A percentile compares a stretch with the other conserved stretches of the same genome.
phyloP scores from a whole-genome alignment of 345 rosid genomes.

The Lepidium sativum region DNA sequence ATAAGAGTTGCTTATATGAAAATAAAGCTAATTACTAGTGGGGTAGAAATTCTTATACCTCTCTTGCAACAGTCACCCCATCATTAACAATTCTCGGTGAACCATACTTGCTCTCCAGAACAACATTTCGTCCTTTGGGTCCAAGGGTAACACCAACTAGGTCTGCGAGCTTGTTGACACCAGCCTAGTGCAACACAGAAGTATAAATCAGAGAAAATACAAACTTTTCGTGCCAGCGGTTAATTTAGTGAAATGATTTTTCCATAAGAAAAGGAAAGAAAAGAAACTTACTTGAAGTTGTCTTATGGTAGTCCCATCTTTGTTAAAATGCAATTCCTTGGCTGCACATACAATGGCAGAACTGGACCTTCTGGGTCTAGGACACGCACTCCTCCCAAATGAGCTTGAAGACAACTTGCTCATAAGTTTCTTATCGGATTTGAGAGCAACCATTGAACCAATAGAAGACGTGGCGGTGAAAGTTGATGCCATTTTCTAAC shows the following conservation, averaged over 20 bases:
- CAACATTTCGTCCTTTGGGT: slow-evolving; percentile 94
- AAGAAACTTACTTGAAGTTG: slow-evolving; percentile 65
- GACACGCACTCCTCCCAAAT: slow-evolving; percentile 41
- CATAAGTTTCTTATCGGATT: slow-evolving; percentile 49
- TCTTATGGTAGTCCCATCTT: slow-evolving; percentile 83
- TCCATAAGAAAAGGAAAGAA: not conserved
- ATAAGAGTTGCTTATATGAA: not conserved
- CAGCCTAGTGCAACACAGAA: slow-evolving; percentile 39
- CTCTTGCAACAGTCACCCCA: slow-evolving; percentile 96
- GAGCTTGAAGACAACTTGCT: slow-evolving; percentile 51
- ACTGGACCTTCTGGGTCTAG: slow-evolving; percentile 35
- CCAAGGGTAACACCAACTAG: slow-evolving; percentile 96
- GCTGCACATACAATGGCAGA: slow-evolving; percentile 65
- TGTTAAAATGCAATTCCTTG: slow-evolving; percentile 90
- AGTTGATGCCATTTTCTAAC: slow-evolving; percentile 61
- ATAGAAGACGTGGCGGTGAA: slow-evolving; percentile 64
- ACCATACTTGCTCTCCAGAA: slow-evolving; percentile 97
- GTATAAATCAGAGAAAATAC: not conserved
- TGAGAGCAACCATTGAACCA: slow-evolving; percentile 52
- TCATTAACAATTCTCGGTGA: slow-evolving; percentile 97
- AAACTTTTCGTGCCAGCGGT: not conserved
- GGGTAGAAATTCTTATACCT: slow-evolving; percentile 34
- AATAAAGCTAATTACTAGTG: not conserved
- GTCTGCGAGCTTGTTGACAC: slow-evolving; percentile 98
- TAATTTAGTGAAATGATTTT: not conserved